A percentile compares a stretch with the other conserved stretches of the same genome.
These are phyloP conservation scores for Paramecium tetraurelia DNA, from an alignment of 73 alveolate genomes.

Conservation along the genomic window DNA sequence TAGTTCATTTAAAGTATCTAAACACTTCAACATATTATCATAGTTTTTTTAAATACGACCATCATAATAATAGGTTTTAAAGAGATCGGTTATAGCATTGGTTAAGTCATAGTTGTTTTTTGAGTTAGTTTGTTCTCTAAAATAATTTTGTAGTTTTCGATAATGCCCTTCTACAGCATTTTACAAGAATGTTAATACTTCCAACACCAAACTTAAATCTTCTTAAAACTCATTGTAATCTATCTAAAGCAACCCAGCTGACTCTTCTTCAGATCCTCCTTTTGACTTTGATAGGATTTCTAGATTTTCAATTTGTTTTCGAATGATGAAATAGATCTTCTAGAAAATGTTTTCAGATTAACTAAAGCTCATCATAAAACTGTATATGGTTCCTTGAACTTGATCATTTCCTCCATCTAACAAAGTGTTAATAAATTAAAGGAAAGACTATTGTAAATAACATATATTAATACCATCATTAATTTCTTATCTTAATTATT, in stretches of 20 bases:
- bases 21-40: conserved; percentile 62
- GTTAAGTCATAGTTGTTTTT: conserved; percentile 65
- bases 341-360: conserved; percentile 65
- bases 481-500: conserved; percentile 47
- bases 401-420: conserved; percentile 63
- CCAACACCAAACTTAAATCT: background rate
- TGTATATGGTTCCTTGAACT: conserved; percentile 43
- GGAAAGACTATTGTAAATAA: background rate
- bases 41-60: conserved; percentile 25
- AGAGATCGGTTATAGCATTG: conserved; percentile 29
- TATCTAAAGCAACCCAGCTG: background rate
- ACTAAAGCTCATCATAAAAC: conserved; percentile 36
- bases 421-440: conserved; percentile 46
- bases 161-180: conserved; percentile 66
- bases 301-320: conserved; percentile 51
- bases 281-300: conserved; percentile 46
- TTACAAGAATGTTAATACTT: conserved; percentile 60
- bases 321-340: conserved; percentile 28
- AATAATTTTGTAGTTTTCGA: conserved; percentile 53
- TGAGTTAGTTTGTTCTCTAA: conserved; percentile 57
- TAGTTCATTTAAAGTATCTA: conserved; percentile 67
- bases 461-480: background rate
- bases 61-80: conserved; percentile 61
- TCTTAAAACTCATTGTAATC: conserved; percentile 21
- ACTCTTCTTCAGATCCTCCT: conserved; percentile 12